Conservation (phyloP, 768 basidiomycete species). For the Lentinula aciculospora region DNA sequence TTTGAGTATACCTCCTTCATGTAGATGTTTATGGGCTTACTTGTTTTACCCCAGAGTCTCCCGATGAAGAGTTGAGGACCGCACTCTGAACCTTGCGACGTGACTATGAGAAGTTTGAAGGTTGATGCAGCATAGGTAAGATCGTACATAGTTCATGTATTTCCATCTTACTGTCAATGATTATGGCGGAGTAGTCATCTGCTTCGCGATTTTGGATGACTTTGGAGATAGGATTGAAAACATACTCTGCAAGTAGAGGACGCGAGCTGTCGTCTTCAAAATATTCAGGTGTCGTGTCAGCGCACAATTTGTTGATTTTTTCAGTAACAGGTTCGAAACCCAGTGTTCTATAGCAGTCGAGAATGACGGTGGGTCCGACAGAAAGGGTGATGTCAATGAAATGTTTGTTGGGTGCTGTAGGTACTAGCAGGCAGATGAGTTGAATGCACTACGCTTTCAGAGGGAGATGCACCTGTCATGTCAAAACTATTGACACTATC, state of each 20-base stretch:
- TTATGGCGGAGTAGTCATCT: neutral
- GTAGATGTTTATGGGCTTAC: neutral
- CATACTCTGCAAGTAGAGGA: neutral
- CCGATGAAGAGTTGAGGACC: neutral
- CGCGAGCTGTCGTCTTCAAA: neutral
- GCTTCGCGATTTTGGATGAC: neutral
- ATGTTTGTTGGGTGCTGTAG: neutral
- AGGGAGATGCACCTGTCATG: neutral
- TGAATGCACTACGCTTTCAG: neutral
- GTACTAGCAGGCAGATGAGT: constrained; percentile 3
- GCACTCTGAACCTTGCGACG: neutral
- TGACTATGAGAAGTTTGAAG: neutral
- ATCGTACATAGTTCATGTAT: neutral
- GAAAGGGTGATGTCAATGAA: constrained; percentile 4
- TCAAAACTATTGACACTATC: neutral
- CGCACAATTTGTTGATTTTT: neutral
- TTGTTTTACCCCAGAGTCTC: neutral
- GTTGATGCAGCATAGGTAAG: neutral
- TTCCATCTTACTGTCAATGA: neutral
- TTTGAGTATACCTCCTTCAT: neutral
- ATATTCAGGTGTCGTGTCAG: neutral
- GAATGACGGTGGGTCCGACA: constrained; percentile 5
- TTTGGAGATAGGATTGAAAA: neutral
- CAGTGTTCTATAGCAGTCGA: constrained; percentile 2
- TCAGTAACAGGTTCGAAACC: constrained; percentile 4